A percentile compares a stretch with the other conserved stretches of the same genome.
Evolutionary conservation across 768 basidiomycete species (phyloP).

Genomic region (Russula sp.): DNA sequence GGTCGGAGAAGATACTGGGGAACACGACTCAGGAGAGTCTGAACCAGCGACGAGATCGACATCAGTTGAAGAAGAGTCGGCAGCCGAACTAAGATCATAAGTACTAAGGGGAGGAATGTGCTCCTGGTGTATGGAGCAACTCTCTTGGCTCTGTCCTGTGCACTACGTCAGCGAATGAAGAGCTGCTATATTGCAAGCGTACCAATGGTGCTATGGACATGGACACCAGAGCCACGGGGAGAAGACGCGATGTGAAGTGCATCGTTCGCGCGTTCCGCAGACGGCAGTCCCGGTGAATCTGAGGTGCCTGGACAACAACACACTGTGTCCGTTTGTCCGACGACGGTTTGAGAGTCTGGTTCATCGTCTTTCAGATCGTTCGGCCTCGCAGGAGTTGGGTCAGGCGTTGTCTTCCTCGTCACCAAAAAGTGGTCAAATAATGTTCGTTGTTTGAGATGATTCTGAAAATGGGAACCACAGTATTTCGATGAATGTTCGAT

Average conservation of each 20-base stretch:
- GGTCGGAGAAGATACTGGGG: background rate
- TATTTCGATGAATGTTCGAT: background rate
- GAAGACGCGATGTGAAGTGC: background rate
- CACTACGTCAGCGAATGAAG: background rate
- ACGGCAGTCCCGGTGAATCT: background rate
- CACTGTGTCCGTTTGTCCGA: background rate
- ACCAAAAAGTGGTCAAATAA: conserved; percentile 18
- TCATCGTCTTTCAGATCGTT: background rate
- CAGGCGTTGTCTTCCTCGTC: background rate
- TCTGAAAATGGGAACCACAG: too few species aligned
- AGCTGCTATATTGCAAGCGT: background rate
- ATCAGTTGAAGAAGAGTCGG: background rate
- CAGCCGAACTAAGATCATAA: background rate
- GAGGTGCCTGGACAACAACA: background rate
- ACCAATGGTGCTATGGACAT: background rate
- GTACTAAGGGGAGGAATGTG: background rate
- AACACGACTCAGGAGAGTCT: background rate
- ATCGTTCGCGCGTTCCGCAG: background rate
- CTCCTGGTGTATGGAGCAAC: background rate
- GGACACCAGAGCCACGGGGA: background rate
- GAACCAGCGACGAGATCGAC: background rate
- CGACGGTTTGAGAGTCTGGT: background rate
- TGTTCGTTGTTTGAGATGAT: conserved; percentile 25
- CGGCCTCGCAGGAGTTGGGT: background rate
- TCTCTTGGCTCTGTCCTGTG: conserved; percentile 2